Percentiles rank a stretch among this genome's conserved stretches.
Evolutionary conservation across 2,329 filamentous ascomycete species (phyloP).

Genomic region (Cordyceps cicadae): DNA sequence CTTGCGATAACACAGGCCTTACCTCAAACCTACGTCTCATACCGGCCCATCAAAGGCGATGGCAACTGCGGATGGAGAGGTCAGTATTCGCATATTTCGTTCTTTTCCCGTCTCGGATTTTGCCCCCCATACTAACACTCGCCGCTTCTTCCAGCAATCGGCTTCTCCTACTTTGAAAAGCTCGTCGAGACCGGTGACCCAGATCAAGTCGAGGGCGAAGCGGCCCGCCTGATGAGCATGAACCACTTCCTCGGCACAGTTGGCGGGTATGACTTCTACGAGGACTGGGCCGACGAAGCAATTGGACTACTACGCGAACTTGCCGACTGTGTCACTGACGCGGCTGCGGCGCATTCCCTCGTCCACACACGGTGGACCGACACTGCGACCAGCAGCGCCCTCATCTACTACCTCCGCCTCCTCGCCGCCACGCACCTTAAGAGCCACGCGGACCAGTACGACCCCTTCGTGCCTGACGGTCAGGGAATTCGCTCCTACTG

Average conservation of each 20-base stretch:
- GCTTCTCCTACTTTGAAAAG: constrained; percentile 87
- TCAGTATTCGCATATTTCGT: constrained; percentile 39
- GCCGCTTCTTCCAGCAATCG: constrained; percentile 56
- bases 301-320: constrained; percentile 59
- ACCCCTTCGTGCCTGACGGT: constrained; percentile 60
- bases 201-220: constrained; percentile 59
- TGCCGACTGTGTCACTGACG: constrained; percentile 49
- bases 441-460: constrained; percentile 59
- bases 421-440: constrained; percentile 82
- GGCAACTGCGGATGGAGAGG: constrained; percentile 98
- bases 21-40: constrained; percentile 76
- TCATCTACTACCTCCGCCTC: constrained; percentile 79
- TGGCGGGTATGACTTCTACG: constrained; percentile 63
- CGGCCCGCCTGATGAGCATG: constrained; percentile 61
- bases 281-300: constrained; percentile 76
- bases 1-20: constrained; percentile 49
- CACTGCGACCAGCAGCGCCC: constrained; percentile 54
- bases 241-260: constrained; percentile 61
- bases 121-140: background rate
- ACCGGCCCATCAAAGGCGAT: constrained; percentile 81
- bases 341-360: constrained; percentile 43
- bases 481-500: constrained; percentile 60
- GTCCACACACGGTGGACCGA: constrained; percentile 69
- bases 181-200: constrained; percentile 61
- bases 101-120: background rate